Conservation (phyloP, 441 rosid species). For the Omphalea diandra region DNA sequence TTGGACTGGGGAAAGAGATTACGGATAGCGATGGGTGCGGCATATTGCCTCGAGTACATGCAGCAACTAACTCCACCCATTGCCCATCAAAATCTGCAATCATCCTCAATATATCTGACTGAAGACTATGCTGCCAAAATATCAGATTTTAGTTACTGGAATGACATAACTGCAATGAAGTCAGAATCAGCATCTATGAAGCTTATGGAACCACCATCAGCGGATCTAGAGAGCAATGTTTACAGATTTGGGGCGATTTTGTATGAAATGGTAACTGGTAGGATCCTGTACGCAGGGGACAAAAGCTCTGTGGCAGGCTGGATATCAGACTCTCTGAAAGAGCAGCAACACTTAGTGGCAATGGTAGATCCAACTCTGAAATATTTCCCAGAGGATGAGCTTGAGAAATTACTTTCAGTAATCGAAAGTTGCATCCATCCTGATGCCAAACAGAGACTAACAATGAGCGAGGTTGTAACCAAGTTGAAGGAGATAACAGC, state of each 20-base stretch:
- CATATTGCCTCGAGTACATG: conserved; percentile 91
- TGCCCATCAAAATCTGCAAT: conserved; percentile 52
- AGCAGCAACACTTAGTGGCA: conserved; percentile 35
- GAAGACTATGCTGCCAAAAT: conserved; percentile 97
- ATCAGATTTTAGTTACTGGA: conserved; percentile 71
- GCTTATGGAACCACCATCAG: conserved; percentile 40
- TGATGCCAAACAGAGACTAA: conserved; percentile 53
- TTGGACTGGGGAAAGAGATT: conserved; percentile 80
- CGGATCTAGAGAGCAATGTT: conserved; percentile 48
- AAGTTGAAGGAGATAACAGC: conserved; percentile 66
- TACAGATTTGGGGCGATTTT: conserved; percentile 64
- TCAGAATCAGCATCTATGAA: conserved; percentile 39
- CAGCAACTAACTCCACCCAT: conserved; percentile 79
- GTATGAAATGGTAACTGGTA: conserved; percentile 74
- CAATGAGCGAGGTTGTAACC: conserved; percentile 54
- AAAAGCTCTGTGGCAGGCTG: conserved; percentile 42
- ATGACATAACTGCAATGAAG: conserved; percentile 39
- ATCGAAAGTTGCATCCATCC: conserved; percentile 63
- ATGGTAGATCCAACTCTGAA: conserved; percentile 65
- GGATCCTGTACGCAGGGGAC: conserved; percentile 46
- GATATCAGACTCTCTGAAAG: conserved; percentile 34
- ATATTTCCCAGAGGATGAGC: conserved; percentile 48
- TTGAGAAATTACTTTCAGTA: conserved; percentile 57
- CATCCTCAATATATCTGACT: conserved; percentile 65
- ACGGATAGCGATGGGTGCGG: conserved; percentile 79